Base-by-base conservation (phyloP, 257 asterid genomes). In the Ocimum tenuiflorum region DNA sequence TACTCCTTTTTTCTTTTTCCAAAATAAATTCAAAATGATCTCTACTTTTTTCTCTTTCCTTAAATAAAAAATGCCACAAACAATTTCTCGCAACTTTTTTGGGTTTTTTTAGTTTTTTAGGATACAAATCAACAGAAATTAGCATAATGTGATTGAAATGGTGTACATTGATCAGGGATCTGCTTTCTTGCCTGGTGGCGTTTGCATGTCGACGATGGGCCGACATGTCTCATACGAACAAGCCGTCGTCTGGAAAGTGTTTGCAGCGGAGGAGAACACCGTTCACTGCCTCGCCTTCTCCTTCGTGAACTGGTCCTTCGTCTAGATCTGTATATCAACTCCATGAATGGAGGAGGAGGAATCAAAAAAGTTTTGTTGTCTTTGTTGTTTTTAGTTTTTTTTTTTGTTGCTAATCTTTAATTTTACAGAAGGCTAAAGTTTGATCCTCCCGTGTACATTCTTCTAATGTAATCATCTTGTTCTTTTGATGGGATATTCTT, bases 221-320 rank as follows among this genome's bases (percentile, higher is more conserved):
- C 89, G 97, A 6, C 95, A 82, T 14, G 79, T 85, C 51, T 86
- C 96, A 0, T 91, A 80, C 20, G 97, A 91, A 47, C 96, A 88
- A 77, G 97, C 87, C n/a, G 66, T 84, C 2, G 89, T 84, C 33
- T 91, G 97, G 97, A 91, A 91, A 78, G 97, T 91, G 24, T 74
- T 86, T n/a, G 82, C 85, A 0, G 90, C 74, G 0, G 96, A 91
- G 13, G 91, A 84, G 47, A 78, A 71, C 57, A 71, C 77, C 8
- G 82, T 82, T 8, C 95, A 88, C 72, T 88, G 96, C 65, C 80
- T 88, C 14, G 96, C 96, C 29, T 83, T 91, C 61, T 73, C 96
- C 7, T 91, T 91, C 39, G 83, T 91, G 31, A 91, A 91, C 55
- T 91, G 97, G 96, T 88, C 97, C 10, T 91, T 91, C 48, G 83